phyloP scores from a whole-genome alignment of 495 filamentous ascomycete species.

The Letharia columbiana region DNA sequence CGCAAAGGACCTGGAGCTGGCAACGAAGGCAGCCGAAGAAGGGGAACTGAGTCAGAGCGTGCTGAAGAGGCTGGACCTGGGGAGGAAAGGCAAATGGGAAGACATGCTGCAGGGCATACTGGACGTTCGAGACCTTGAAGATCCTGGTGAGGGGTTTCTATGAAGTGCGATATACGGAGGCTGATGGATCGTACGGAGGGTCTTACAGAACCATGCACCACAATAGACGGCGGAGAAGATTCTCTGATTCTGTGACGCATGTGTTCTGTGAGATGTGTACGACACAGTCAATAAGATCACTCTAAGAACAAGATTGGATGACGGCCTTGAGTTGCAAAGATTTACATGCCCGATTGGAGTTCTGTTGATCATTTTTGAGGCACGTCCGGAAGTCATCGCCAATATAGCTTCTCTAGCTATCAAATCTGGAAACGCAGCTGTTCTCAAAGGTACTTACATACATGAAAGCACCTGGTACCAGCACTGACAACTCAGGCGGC shows the following conservation, averaged over 20 bases:
- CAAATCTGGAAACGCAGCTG: slow-evolving; percentile 95
- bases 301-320: slow-evolving; percentile 77
- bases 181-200: slow-evolving; percentile 22
- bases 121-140: slow-evolving; percentile 75
- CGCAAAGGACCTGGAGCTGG: slow-evolving; percentile 64
- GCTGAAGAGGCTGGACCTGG: slow-evolving; percentile 82
- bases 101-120: slow-evolving; percentile 96
- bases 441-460: slow-evolving; percentile 65
- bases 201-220: slow-evolving; percentile 10
- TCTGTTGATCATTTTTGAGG: slow-evolving; percentile 94
- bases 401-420: slow-evolving; percentile 96
- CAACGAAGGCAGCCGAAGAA: slow-evolving; percentile 58
- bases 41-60: slow-evolving; percentile 76
- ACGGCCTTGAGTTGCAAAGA: slow-evolving; percentile 73
- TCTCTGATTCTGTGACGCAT: not conserved
- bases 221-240: not conserved
- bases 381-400: slow-evolving; percentile 94
- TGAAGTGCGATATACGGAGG: not conserved
- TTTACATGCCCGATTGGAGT: slow-evolving; percentile 93
- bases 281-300: slow-evolving; percentile 72
- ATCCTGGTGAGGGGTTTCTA: slow-evolving; percentile 59
- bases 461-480: too few relatives aligned
- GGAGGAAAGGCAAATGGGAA: slow-evolving; percentile 82
- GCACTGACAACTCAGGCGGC: slow-evolving; percentile 46
- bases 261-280: slow-evolving; percentile 21